These are phyloP conservation scores for Penicillium nucicola DNA, from an alignment of 495 filamentous ascomycete species.

Conservation along the genomic window DNA sequence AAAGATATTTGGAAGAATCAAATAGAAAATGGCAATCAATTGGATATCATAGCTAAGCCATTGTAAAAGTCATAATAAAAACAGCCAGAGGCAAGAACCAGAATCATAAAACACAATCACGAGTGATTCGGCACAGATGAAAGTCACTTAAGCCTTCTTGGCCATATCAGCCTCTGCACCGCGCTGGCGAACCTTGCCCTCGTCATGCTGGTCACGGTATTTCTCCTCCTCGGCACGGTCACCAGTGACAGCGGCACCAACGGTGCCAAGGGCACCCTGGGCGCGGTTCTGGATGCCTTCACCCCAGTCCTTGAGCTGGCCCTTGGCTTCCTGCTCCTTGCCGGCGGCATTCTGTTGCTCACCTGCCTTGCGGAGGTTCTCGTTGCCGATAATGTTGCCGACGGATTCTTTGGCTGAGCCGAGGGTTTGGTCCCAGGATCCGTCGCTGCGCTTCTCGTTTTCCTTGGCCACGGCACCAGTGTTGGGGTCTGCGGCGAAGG, in stretches of 20 bases:
- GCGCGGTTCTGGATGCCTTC: conserved; percentile 70
- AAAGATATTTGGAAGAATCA: neutral
- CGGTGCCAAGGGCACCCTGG: conserved; percentile 65
- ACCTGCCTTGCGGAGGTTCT: conserved; percentile 70
- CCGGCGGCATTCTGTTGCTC: conserved; percentile 76
- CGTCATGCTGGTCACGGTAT: conserved; percentile 68
- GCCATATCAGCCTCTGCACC: conserved; percentile 80
- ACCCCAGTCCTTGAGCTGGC: conserved; percentile 75
- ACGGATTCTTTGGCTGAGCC: conserved; percentile 81
- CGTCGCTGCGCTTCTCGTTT: conserved; percentile 65
- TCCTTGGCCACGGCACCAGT: conserved; percentile 71
- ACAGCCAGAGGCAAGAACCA: neutral
- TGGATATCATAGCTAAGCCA: conserved; percentile 18
- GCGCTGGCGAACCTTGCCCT: conserved; percentile 81
- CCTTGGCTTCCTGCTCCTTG: conserved; percentile 77
- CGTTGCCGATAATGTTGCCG: conserved; percentile 71
- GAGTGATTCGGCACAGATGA: conserved; percentile 4
- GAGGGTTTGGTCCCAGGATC: conserved; percentile 81
- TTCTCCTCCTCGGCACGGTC: conserved; percentile 60
- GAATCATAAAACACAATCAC: neutral
- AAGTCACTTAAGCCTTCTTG: conserved; percentile 54
- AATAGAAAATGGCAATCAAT: conserved; percentile 4
- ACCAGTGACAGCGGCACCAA: conserved; percentile 67
- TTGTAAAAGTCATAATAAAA: conserved; percentile 16
- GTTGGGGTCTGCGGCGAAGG: conserved; percentile 58